phyloP scores from a whole-genome alignment of 495 filamentous ascomycete species.

The Margaritispora aquatica region DNA sequence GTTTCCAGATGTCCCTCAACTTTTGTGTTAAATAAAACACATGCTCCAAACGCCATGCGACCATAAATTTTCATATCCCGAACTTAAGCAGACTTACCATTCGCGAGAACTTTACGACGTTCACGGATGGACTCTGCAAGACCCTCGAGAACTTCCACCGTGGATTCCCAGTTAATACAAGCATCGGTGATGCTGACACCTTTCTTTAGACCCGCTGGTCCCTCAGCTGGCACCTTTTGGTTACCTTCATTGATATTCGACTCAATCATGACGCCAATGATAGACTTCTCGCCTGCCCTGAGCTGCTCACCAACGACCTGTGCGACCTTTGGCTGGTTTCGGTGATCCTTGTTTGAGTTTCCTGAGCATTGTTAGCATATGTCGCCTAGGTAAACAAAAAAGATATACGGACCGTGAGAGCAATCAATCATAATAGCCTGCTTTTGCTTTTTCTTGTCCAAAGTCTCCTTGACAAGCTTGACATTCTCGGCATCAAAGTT shows the following conservation, averaged over 20 bases:
- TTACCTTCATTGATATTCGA: constrained; percentile 95
- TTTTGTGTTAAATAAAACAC: constrained; percentile 6
- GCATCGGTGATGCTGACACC: constrained; percentile 97
- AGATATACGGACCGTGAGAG: constrained; percentile 63
- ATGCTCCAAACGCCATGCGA: constrained; percentile 8
- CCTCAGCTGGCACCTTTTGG: constrained; percentile 88
- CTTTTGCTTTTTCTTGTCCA: constrained; percentile 79
- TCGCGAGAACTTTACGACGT: constrained; percentile 43
- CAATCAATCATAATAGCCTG: constrained; percentile 97
- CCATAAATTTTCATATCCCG: too few relatives aligned
- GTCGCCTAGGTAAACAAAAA: not conserved
- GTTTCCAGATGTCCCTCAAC: not conserved
- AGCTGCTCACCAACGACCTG: constrained; percentile 77
- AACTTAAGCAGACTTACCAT: not conserved
- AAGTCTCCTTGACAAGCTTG: constrained; percentile 65
- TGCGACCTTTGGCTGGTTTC: constrained; percentile 91
- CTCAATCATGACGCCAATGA: constrained; percentile 98
- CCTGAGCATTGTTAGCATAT: constrained; percentile 37
- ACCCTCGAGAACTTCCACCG: constrained; percentile 76
- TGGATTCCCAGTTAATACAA: constrained; percentile 91
- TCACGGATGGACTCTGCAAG: constrained; percentile 79
- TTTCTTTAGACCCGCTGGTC: constrained; percentile 71
- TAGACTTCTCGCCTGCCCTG: constrained; percentile 76
- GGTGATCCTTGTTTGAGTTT: constrained; percentile 69
- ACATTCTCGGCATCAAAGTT: constrained; percentile 90